These are phyloP conservation scores for Tolypocladium nubicola DNA, from an alignment of 2,329 filamentous ascomycete species.

Conservation along the genomic window DNA sequence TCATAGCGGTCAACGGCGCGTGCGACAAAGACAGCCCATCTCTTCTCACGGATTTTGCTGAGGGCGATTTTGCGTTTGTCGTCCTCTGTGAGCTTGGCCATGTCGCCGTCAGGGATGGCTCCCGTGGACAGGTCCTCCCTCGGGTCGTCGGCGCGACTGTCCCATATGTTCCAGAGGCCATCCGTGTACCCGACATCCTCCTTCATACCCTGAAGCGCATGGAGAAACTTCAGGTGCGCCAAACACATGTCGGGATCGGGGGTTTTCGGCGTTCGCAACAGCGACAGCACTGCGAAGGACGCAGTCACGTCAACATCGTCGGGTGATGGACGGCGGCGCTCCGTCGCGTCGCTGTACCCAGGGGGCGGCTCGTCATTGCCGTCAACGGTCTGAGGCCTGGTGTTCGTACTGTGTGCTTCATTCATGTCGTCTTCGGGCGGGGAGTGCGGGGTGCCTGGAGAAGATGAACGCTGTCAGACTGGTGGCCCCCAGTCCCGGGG, in stretches of 20 bases:
- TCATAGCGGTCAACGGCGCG: conserved; percentile 60
- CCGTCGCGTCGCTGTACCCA: not conserved
- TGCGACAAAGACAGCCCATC: conserved; percentile 61
- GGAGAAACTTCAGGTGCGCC: conserved; percentile 64
- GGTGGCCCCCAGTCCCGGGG: not conserved
- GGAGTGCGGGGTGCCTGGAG: not conserved
- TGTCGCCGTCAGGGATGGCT: conserved; percentile 1
- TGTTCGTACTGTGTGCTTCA: not conserved
- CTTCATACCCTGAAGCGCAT: conserved; percentile 55
- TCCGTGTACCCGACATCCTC: conserved; percentile 56
- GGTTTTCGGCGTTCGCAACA: not conserved
- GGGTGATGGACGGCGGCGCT: not conserved
- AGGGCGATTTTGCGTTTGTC: conserved; percentile 21
- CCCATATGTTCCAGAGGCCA: conserved; percentile 54
- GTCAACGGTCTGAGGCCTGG: not conserved
- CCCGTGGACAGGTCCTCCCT: not conserved
- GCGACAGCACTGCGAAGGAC: not conserved
- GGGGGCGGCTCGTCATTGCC: not conserved
- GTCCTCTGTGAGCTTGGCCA: conserved; percentile 15
- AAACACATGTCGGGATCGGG: conserved; percentile 44
- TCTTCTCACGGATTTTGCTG: conserved; percentile 54
- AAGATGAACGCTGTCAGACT: not conserved
- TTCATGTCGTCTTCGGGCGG: not conserved
- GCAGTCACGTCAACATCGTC: not conserved
- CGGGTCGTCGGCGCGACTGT: conserved; percentile 25